These are phyloP conservation scores for Rhodotorula sp. DNA, from an alignment of 1,284 basidiomycete species.

Conservation along the genomic window DNA sequence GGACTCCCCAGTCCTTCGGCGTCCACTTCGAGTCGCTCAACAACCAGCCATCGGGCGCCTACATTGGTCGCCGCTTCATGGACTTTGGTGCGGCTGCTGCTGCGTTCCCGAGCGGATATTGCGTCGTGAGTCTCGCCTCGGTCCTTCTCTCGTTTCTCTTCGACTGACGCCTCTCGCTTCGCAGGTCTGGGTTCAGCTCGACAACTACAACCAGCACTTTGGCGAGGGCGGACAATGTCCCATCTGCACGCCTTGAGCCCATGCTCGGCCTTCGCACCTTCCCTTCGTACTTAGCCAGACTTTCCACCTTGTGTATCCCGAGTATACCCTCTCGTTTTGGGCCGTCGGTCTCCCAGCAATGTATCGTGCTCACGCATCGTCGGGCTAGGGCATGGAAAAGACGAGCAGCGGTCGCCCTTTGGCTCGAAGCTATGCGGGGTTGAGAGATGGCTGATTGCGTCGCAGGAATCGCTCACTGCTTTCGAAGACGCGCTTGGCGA, in stretches of 20 bases:
- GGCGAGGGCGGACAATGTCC: slow-evolving; percentile 29
- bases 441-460: no score
- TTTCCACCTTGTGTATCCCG: no score
- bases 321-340: no score
- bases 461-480: no score
- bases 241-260: slow-evolving; percentile 4
- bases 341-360: no score
- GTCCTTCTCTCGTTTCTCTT: no score
- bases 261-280: neutral
- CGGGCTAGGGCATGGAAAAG: neutral
- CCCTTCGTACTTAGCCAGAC: neutral
- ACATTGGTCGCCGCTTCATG: slow-evolving; percentile 20
- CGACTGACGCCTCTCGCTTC: neutral
- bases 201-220: slow-evolving; percentile 21
- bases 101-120: slow-evolving; percentile 18
- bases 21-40: slow-evolving; percentile 23
- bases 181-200: slow-evolving; percentile 18
- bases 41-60: slow-evolving; percentile 23
- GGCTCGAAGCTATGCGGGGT: no score
- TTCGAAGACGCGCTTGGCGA: no score
- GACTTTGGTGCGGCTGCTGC: slow-evolving; percentile 8
- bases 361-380: neutral
- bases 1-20: slow-evolving; percentile 18
- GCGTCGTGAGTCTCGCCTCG: neutral
- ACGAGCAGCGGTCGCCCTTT: neutral